These are phyloP conservation scores for Mortierella sp. DNA, from an alignment of 371 early-diverging fungal species.

Conservation along the genomic window DNA sequence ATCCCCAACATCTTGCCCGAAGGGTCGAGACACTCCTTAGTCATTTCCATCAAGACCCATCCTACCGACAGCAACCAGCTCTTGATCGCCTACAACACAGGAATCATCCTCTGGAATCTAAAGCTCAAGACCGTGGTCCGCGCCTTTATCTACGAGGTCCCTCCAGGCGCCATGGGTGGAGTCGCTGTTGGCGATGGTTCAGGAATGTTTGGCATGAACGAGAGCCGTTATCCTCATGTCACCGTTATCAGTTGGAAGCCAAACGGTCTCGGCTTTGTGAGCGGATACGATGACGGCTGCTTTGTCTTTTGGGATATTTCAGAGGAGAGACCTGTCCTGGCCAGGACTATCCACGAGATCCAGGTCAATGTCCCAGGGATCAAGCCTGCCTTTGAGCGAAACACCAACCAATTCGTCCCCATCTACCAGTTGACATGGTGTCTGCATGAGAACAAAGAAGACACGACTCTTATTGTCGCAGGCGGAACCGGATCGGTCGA, in stretches of 20 bases:
- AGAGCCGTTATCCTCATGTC: slow-evolving; percentile 46
- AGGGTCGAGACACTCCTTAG: slow-evolving; percentile 40
- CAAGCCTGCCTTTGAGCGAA: slow-evolving; percentile 32
- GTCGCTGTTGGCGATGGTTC: slow-evolving; percentile 23
- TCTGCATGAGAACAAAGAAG: slow-evolving; percentile 45
- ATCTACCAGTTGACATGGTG: slow-evolving; percentile 71
- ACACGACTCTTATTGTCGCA: slow-evolving; percentile 63
- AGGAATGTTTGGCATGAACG: slow-evolving; percentile 20
- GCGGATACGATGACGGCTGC: slow-evolving; percentile 71
- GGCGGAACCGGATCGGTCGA: slow-evolving; percentile 65
- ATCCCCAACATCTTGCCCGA: slow-evolving; percentile 63
- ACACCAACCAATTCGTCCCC: slow-evolving; percentile 58
- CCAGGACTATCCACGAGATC: slow-evolving; percentile 62
- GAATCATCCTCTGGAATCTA: slow-evolving; percentile 65
- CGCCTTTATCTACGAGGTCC: slow-evolving; percentile 50
- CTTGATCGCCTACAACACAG: slow-evolving; percentile 66
- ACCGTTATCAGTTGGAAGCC: slow-evolving; percentile 65
- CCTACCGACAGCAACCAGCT: slow-evolving; percentile 66
- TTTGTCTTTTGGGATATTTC: slow-evolving; percentile 66
- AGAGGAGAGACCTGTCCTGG: slow-evolving; percentile 61
- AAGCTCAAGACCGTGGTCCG: slow-evolving; percentile 60
- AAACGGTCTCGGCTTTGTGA: slow-evolving; percentile 64
- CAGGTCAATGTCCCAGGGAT: slow-evolving; percentile 50
- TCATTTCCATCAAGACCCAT: slow-evolving; percentile 67
- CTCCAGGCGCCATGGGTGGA: slow-evolving; percentile 51